These are phyloP conservation scores for Oropetium thomaeum DNA, from an alignment of 176 grass and related monocot genomes.

Conservation along the genomic window DNA sequence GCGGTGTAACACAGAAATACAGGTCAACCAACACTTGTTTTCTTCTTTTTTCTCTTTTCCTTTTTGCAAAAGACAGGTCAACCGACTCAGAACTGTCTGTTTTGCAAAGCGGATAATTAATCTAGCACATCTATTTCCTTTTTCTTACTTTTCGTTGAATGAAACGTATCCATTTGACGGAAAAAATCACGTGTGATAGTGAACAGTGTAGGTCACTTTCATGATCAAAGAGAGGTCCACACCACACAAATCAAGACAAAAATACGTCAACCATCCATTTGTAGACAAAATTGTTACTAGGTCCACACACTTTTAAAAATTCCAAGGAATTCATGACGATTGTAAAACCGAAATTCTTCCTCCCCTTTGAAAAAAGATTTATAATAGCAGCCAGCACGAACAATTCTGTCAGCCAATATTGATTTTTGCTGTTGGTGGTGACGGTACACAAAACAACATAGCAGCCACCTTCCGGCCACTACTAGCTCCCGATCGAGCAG, in stretches of 20 bases:
- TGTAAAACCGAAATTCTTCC: not conserved
- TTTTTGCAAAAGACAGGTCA: no score
- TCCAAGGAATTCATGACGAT: not conserved
- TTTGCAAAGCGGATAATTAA: no score
- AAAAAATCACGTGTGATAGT: no score
- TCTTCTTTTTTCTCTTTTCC: no score
- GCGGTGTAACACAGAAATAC: no score
- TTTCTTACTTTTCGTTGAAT: no score
- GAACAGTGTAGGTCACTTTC: not conserved
- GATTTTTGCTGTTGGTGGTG: no score
- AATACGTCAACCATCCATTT: not conserved
- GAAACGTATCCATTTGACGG: no score
- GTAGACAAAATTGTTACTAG: not conserved
- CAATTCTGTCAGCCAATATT: no score
- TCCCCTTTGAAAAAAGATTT: not conserved
- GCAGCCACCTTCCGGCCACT: not conserved
- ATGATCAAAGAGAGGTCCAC: not conserved
- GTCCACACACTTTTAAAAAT: not conserved
- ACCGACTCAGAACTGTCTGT: no score
- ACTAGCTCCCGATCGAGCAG: not conserved
- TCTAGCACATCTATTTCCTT: no score
- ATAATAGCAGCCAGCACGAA: not conserved
- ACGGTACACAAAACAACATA: not conserved
- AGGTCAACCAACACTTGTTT: no score
- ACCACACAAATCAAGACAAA: not conserved